Evolutionary conservation across 75 land plant species (phyloP).

Genomic region (Pinus tabuliformis): DNA sequence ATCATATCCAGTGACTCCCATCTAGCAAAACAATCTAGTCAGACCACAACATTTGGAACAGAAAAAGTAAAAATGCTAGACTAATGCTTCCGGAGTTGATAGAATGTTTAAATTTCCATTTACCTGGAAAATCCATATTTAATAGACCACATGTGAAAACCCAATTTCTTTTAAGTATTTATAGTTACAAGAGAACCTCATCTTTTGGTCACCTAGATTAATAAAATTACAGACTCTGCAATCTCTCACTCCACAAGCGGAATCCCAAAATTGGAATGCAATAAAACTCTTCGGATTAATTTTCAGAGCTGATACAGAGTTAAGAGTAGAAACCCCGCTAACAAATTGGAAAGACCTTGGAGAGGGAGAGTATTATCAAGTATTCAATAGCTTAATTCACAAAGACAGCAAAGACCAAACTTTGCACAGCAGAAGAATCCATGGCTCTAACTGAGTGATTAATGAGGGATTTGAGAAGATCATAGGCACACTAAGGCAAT

Average conservation of each 20-base stretch:
- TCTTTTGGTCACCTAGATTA: neutral
- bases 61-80: neutral
- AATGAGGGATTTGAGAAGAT: too few relatives aligned
- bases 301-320: too few relatives aligned
- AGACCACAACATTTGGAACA: neutral
- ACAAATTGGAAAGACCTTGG: too few relatives aligned
- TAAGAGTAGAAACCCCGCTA: too few relatives aligned
- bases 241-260: neutral
- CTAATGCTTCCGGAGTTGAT: neutral
- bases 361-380: too few relatives aligned
- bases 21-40: neutral
- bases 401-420: too few relatives aligned
- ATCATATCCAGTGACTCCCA: neutral
- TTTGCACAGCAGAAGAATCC: too few relatives aligned
- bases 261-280: neutral
- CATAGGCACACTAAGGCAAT: too few relatives aligned
- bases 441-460: too few relatives aligned
- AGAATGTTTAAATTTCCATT: neutral
- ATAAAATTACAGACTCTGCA: neutral
- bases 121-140: neutral
- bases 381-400: too few relatives aligned
- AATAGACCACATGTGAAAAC: neutral
- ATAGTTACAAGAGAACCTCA: too few relatives aligned
- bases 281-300: neutral
- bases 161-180: neutral